Evolutionary conservation across 2,329 filamentous ascomycete species (phyloP), one percentile per base, ranked within the genome.

Genomic region (Botryosphaeria dothidea): DNA sequence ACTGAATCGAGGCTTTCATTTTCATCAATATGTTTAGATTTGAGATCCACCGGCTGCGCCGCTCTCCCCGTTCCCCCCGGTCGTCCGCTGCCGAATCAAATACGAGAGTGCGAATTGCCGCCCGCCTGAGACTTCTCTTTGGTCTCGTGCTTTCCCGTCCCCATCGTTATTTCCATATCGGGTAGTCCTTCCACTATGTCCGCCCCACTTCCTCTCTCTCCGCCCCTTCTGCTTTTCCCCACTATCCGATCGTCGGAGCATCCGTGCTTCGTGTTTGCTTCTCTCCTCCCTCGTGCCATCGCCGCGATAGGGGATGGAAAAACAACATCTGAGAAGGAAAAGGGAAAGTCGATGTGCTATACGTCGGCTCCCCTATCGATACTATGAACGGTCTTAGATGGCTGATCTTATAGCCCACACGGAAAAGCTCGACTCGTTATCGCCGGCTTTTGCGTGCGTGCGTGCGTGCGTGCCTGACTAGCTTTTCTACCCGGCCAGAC

Each of bases 1-100:
- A 36, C 13, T n/a, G 34, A 57, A 4, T 48, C 11, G 5, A n/a
- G 19, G 11, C n/a, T 34, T 54, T 25, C 54, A 27, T 31, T 45
- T 29, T 19, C 36, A 19, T 29, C 38, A 19, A 56, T 17, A 41
- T 41, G 23, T 29, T 58, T 38, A 29, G 21, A 43, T 41, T 57
- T 38, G 54, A 41, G 38, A 43, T 58, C 54, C 54, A 29, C 54
- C 54, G 54, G 54, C 54, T 57, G 21, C 23, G 54, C 52, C 52
- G 52, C 52, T 56, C 34, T 41, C 52, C 31, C 34, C 52, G 5
- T 56, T 52, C 21, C 19, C 34, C 8, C 31, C 52, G 27, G 34
- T 36, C 49, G n/a, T n/a, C 29, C 9, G 13, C 49, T 15, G 29
- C 49, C n/a, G 27, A 56, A 13, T 45, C 8, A 2, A 25, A 58